These are phyloP conservation scores for Fragilariopsis cylindrus DNA, from an alignment of 108 stramenopile genomes.

Conservation along the genomic window DNA sequence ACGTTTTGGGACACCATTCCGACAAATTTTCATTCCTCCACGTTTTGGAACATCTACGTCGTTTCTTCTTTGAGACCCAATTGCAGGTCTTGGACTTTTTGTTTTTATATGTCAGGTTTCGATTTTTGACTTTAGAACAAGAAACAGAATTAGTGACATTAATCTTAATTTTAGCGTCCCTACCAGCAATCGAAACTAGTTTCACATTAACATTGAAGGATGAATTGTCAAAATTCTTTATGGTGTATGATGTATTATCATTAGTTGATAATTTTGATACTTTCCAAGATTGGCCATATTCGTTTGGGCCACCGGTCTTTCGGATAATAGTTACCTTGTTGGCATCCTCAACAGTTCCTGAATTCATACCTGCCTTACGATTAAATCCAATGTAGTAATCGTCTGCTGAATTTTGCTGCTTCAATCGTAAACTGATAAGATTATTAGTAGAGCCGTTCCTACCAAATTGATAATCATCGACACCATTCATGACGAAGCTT, in stretches of 20 bases:
- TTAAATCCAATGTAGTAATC: slow-evolving; percentile 50
- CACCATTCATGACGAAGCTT: slow-evolving; percentile 2
- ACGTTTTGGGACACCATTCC: slow-evolving; percentile 9
- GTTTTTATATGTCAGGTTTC: not conserved
- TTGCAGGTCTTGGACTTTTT: not conserved
- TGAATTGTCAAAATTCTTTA: slow-evolving; percentile 1
- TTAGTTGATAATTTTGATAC: slow-evolving; percentile 1
- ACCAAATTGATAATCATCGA: slow-evolving; percentile 5
- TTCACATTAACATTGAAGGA: slow-evolving; percentile 7
- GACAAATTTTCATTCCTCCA: slow-evolving; percentile 2
- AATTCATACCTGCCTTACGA: slow-evolving; percentile 5
- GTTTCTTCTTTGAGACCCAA: slow-evolving; percentile 5
- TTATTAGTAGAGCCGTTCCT: not conserved
- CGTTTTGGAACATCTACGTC: slow-evolving; percentile 8
- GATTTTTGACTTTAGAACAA: not conserved
- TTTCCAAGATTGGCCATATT: slow-evolving; percentile 14
- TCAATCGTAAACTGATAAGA: not conserved
- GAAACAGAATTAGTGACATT: not conserved
- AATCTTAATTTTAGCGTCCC: not conserved
- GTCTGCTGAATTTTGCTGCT: slow-evolving; percentile 10
- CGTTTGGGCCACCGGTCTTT: slow-evolving; percentile 12
- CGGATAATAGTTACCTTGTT: slow-evolving; percentile 37
- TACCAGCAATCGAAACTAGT: not conserved
- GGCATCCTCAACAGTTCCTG: slow-evolving; percentile 38
- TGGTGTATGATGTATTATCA: slow-evolving; percentile 3